phyloP scores from a whole-genome alignment of 2,329 filamentous ascomycete genomes.

The Xylaria sp. region DNA sequence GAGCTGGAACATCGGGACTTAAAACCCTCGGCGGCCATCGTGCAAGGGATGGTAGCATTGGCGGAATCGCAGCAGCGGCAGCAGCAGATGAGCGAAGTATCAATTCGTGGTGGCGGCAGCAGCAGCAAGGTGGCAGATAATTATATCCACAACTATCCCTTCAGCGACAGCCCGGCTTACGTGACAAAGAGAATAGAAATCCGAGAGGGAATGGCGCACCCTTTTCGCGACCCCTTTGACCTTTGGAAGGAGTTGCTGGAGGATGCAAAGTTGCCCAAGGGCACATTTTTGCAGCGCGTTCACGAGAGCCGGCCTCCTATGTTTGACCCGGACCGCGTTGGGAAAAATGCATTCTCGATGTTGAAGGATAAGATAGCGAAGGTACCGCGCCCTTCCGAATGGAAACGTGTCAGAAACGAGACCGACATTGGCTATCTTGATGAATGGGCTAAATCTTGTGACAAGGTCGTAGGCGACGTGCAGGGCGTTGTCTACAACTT shows the following conservation, averaged over 20 bases:
- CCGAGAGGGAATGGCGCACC: neutral
- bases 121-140: neutral
- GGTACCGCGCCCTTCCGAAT: neutral
- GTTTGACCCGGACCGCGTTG: slow-evolving; percentile 19
- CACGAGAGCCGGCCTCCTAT: slow-evolving; percentile 26
- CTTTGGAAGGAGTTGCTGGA: slow-evolving; percentile 30
- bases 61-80: neutral
- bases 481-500: slow-evolving; percentile 6
- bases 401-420: neutral
- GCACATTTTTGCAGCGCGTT: neutral
- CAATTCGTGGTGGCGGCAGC: slow-evolving; percentile 29
- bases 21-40: neutral
- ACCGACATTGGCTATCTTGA: neutral
- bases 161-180: neutral
- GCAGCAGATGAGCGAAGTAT: neutral
- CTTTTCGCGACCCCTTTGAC: slow-evolving; percentile 13
- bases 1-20: slow-evolving; percentile 2
- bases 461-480: neutral
- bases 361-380: neutral
- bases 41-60: slow-evolving; percentile 21
- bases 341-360: neutral
- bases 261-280: slow-evolving; percentile 18
- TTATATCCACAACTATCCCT: neutral
- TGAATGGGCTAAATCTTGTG: neutral
- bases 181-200: neutral